phyloP scores from a whole-genome alignment of 208 protist species.

The Borovskyia barvae region DNA sequence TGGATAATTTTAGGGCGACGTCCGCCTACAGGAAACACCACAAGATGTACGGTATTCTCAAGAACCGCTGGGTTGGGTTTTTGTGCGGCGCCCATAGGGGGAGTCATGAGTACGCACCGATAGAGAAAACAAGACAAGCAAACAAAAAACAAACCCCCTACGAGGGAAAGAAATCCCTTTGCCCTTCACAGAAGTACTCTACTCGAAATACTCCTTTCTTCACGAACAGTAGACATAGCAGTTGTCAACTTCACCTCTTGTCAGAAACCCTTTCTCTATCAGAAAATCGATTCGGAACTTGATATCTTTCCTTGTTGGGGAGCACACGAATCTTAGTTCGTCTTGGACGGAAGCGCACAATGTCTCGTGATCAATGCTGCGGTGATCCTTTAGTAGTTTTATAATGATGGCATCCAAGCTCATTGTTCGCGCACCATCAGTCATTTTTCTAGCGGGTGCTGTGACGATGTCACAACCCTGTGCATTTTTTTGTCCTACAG shows the following conservation, averaged over 20 bases:
- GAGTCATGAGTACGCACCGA: too few species aligned
- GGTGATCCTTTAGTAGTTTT: constrained; percentile 61
- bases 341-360: constrained; percentile 42
- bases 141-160: not conserved
- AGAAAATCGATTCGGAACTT: constrained; percentile 59
- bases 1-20: too few species aligned
- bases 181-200: too few species aligned
- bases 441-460: not conserved
- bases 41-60: too few species aligned
- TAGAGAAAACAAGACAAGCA: constrained; percentile 23
- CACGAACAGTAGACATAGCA: constrained; percentile 28
- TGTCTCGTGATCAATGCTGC: constrained; percentile 42
- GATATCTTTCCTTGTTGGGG: constrained; percentile 44
- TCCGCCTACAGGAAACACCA: too few species aligned
- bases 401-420: constrained; percentile 68
- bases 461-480: constrained; percentile 1
- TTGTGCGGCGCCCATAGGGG: too few species aligned
- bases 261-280: constrained; percentile 70
- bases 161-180: not conserved
- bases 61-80: too few species aligned
- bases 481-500: constrained; percentile 12
- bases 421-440: constrained; percentile 30
- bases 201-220: too few species aligned
- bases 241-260: constrained; percentile 27
- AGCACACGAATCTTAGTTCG: constrained; percentile 27